Percentiles rank a stretch among this genome's conserved stretches.
These are phyloP conservation scores for Cokeromyces recurvatus DNA, from an alignment of 371 early-diverging fungal genomes.

Conservation along the genomic window DNA sequence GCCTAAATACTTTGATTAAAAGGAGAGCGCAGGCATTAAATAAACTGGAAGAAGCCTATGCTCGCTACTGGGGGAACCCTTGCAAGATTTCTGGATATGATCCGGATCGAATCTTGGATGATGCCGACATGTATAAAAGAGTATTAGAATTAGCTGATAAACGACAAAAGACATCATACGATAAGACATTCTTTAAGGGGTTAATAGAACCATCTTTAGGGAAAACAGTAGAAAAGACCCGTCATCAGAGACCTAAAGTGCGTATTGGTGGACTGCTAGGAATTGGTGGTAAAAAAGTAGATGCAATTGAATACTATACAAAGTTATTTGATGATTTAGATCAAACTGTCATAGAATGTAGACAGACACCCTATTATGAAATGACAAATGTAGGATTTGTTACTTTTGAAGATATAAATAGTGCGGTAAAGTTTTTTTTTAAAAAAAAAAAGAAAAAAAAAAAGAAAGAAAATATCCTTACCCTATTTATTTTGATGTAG, in stretches of 20 bases:
- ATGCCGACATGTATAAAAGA: constrained; percentile 24
- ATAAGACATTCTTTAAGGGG: constrained; percentile 12
- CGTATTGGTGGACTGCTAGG: constrained; percentile 31
- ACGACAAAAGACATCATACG: constrained; percentile 18
- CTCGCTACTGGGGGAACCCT: constrained; percentile 46
- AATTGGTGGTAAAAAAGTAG: constrained; percentile 32
- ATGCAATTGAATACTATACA: constrained; percentile 46
- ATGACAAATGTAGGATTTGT: constrained; percentile 43
- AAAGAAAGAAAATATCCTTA: too few relatives aligned
- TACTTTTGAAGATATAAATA: constrained; percentile 37
- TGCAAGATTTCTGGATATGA: constrained; percentile 36
- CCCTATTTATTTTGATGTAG: too few relatives aligned
- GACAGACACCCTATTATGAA: constrained; percentile 23
- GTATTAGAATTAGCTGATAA: constrained; percentile 16
- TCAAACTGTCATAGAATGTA: constrained; percentile 20
- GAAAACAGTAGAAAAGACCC: neutral
- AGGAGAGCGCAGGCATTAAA: constrained; percentile 31
- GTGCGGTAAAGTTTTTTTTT: too few relatives aligned
- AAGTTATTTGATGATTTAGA: constrained; percentile 32
- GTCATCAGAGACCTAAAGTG: constrained; percentile 20
- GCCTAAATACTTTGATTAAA: constrained; percentile 25
- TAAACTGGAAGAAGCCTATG: constrained; percentile 37
- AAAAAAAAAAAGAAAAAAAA: neutral
- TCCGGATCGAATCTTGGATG: constrained; percentile 38
- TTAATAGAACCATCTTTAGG: constrained; percentile 2